Conservation (phyloP, 495 filamentous ascomycete genomes). For the Hypoxylon subgilvum region DNA sequence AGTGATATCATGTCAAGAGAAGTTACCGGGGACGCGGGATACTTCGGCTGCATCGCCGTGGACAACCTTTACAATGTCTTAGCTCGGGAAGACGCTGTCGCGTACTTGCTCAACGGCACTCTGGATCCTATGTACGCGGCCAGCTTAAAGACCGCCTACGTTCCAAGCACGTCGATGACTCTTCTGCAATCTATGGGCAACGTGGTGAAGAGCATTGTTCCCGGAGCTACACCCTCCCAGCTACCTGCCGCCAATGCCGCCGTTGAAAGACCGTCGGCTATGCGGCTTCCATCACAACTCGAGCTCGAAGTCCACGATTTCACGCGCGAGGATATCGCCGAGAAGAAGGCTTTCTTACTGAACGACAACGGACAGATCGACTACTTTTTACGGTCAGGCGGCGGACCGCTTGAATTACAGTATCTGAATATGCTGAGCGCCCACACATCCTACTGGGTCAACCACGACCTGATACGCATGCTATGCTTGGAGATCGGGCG, state of each 20-base stretch:
- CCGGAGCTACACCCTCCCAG: constrained; percentile 34
- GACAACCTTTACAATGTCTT: constrained; percentile 98
- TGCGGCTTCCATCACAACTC: constrained; percentile 83
- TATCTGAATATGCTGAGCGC: constrained; percentile 97
- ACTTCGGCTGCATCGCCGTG: constrained; percentile 87
- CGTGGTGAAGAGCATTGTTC: constrained; percentile 62
- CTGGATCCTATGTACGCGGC: constrained; percentile 80
- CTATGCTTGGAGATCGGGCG: constrained; percentile 86
- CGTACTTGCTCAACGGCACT: constrained; percentile 88
- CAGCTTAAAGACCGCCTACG: constrained; percentile 74
- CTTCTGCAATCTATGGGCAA: constrained; percentile 71
- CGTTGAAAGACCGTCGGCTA: constrained; percentile 46
- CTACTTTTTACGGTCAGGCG: constrained; percentile 78
- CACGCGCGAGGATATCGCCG: constrained; percentile 86
- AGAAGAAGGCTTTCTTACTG: constrained; percentile 82
- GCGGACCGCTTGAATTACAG: constrained; percentile 87
- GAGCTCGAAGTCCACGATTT: constrained; percentile 97
- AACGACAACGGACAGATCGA: constrained; percentile 98
- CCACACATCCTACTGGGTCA: constrained; percentile 93
- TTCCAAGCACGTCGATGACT: constrained; percentile 73
- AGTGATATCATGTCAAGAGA: constrained; percentile 64
- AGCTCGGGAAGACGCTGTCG: constrained; percentile 70
- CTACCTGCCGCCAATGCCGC: constrained; percentile 17
- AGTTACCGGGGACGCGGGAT: constrained; percentile 75
- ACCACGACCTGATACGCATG: constrained; percentile 83